Conservation (phyloP, 2,329 filamentous ascomycete genomes). For the Eurotiales sp. region DNA sequence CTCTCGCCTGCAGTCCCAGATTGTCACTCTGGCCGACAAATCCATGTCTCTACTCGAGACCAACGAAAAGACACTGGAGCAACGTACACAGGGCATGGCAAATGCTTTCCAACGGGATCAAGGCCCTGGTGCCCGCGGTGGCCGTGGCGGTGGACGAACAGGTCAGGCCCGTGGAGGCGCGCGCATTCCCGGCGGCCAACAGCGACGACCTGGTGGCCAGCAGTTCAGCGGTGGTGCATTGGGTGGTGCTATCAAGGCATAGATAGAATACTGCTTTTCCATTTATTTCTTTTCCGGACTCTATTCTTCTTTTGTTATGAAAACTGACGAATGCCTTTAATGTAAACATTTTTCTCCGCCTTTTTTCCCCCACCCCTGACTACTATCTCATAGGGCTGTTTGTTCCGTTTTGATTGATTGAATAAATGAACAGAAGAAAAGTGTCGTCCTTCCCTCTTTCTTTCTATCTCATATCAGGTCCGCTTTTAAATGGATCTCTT, state of each 20-base stretch:
- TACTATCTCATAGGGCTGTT: background rate
- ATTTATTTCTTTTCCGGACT: too few species aligned
- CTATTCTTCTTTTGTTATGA: slow-evolving; percentile 21
- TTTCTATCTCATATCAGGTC: too few species aligned
- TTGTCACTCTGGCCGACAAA: slow-evolving; percentile 92
- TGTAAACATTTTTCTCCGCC: slow-evolving; percentile 6
- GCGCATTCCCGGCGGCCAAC: slow-evolving; percentile 36
- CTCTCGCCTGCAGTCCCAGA: slow-evolving; percentile 89
- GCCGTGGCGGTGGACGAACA: slow-evolving; percentile 49
- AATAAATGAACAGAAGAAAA: slow-evolving; percentile 1
- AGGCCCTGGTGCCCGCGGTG: slow-evolving; percentile 66
- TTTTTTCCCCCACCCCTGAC: background rate
- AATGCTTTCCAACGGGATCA: slow-evolving; percentile 95
- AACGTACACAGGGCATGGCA: slow-evolving; percentile 90
- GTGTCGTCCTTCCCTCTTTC: slow-evolving; percentile 2
- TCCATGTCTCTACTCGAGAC: slow-evolving; percentile 92
- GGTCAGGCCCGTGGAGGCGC: slow-evolving; percentile 36
- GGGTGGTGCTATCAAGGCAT: slow-evolving; percentile 50
- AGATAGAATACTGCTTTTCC: slow-evolving; percentile 22
- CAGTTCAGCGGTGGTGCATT: slow-evolving; percentile 50
- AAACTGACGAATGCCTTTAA: slow-evolving; percentile 12
- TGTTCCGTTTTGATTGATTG: too few species aligned
- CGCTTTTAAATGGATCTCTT: background rate
- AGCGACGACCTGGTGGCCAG: slow-evolving; percentile 46
- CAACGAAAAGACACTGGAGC: slow-evolving; percentile 96